Percentiles rank a stretch among this genome's conserved stretches.
Evolutionary conservation across 208 protist genomes (phyloP).

Genomic region (Vickermania spadyakhi): DNA sequence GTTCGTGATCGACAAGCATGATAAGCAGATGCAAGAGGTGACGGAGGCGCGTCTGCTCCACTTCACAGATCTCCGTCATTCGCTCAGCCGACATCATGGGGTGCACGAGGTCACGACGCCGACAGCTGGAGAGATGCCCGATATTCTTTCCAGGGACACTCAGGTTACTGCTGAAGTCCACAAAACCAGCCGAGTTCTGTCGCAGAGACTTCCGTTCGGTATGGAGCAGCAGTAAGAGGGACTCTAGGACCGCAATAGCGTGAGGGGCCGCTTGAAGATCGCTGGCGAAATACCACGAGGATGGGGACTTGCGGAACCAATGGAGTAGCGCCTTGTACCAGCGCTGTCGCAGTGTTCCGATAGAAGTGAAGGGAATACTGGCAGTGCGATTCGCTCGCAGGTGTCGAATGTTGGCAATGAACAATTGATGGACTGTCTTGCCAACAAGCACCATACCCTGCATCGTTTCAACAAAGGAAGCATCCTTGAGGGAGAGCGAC

Average conservation of each 20-base stretch:
- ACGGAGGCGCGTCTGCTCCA: slow-evolving; percentile 33
- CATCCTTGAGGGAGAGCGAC: slow-evolving; percentile 57
- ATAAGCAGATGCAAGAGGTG: slow-evolving; percentile 41
- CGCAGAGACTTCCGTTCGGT: slow-evolving; percentile 25
- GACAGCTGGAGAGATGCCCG: slow-evolving; percentile 17
- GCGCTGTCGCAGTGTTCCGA: slow-evolving; percentile 60
- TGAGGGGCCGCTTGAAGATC: slow-evolving; percentile 30
- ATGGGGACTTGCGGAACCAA: slow-evolving; percentile 74
- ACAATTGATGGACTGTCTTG: slow-evolving; percentile 38
- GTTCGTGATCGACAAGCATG: slow-evolving; percentile 62
- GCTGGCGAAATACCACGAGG: slow-evolving; percentile 68
- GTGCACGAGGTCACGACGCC: slow-evolving; percentile 13
- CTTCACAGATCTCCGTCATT: slow-evolving; percentile 6
- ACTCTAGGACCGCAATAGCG: slow-evolving; percentile 37
- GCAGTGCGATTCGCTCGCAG: slow-evolving; percentile 20
- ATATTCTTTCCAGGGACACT: slow-evolving; percentile 1
- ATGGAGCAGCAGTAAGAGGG: slow-evolving; percentile 40
- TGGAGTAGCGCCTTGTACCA: slow-evolving; percentile 67
- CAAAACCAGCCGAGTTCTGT: slow-evolving; percentile 32
- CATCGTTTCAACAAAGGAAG: slow-evolving; percentile 76
- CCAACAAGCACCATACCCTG: slow-evolving; percentile 48
- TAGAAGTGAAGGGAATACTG: slow-evolving; percentile 41
- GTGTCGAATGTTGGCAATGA: slow-evolving; percentile 41
- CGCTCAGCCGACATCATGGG: slow-evolving; percentile 5
- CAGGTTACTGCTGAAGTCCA: slow-evolving; percentile 32